These are phyloP conservation scores for Uronychia binucleata DNA, from an alignment of 73 alveolate species.

Conservation along the genomic window DNA sequence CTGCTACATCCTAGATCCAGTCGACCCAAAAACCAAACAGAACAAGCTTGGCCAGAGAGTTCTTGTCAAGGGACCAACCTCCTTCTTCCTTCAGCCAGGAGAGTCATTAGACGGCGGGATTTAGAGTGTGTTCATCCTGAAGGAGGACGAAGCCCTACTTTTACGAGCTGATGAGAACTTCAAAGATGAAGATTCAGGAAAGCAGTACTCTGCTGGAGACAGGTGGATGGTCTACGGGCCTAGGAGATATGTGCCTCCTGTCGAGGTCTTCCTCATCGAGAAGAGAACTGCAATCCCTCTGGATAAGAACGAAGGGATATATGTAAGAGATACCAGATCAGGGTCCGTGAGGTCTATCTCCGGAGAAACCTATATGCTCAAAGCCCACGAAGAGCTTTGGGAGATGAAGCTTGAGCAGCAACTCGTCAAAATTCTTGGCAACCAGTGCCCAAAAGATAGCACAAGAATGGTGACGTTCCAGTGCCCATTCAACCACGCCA, in stretches of 20 bases:
- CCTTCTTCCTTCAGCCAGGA: slow-evolving; percentile 86
- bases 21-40: slow-evolving; percentile 54
- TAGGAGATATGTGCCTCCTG: slow-evolving; percentile 76
- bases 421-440: slow-evolving; percentile 70
- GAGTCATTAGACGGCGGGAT: slow-evolving; percentile 78
- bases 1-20: slow-evolving; percentile 80
- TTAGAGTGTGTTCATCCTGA: slow-evolving; percentile 59
- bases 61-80: slow-evolving; percentile 64
- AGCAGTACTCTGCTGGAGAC: slow-evolving; percentile 74
- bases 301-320: slow-evolving; percentile 85
- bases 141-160: slow-evolving; percentile 80
- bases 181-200: slow-evolving; percentile 52
- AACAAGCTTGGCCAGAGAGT: slow-evolving; percentile 70
- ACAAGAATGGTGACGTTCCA: slow-evolving; percentile 72
- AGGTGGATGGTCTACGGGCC: slow-evolving; percentile 93
- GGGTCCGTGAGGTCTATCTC: slow-evolving; percentile 76
- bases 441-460: slow-evolving; percentile 36
- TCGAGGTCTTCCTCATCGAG: slow-evolving; percentile 69
- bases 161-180: slow-evolving; percentile 79
- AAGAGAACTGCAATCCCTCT: slow-evolving; percentile 75
- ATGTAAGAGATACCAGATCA: slow-evolving; percentile 79
- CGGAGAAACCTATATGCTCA: slow-evolving; percentile 83
- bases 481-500: slow-evolving; percentile 81
- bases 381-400: slow-evolving; percentile 90
- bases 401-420: slow-evolving; percentile 67